Conservation (phyloP, 1,284 basidiomycete species). For the Ganoderma leucocontextum region DNA sequence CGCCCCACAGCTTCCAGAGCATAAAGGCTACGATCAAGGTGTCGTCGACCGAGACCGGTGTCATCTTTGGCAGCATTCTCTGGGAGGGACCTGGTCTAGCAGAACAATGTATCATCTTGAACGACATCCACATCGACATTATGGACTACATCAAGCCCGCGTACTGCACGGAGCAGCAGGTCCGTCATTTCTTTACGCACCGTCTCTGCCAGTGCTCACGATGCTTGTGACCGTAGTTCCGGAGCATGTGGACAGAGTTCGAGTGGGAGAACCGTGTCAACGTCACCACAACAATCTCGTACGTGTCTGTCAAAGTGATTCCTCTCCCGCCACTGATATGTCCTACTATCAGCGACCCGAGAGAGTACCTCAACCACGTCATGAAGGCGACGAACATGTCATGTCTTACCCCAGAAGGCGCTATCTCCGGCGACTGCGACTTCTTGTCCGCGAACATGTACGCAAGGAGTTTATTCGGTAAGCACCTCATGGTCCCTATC, state of each 20-base stretch:
- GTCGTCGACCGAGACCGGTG: slow-evolving; percentile 96
- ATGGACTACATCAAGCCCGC: slow-evolving; percentile 99
- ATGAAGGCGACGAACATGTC: slow-evolving; percentile 97
- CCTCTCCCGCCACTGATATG: slow-evolving; percentile 20
- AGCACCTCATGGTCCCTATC: slow-evolving; percentile 39
- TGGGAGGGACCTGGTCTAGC: slow-evolving; percentile 93
- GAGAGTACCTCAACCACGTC: slow-evolving; percentile 88
- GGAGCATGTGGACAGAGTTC: slow-evolving; percentile 98
- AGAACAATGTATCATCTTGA: slow-evolving; percentile 91
- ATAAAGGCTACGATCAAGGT: slow-evolving; percentile 99
- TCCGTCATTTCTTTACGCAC: slow-evolving; percentile 45
- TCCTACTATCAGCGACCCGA: slow-evolving; percentile 64
- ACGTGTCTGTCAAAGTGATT: slow-evolving; percentile 41
- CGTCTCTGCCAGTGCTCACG: slow-evolving; percentile 11
- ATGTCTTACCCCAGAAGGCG: slow-evolving; percentile 93
- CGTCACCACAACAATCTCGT: slow-evolving; percentile 85
- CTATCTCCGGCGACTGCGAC: slow-evolving; percentile 90
- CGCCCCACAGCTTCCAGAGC: slow-evolving; percentile 96
- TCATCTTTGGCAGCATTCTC: slow-evolving; percentile 98
- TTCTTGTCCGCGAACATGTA: slow-evolving; percentile 96
- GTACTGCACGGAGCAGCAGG: slow-evolving; percentile 95
- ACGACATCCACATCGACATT: slow-evolving; percentile 98
- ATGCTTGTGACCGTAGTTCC: slow-evolving; percentile 65
- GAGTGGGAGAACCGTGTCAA: slow-evolving; percentile 99
- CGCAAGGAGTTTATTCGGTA: slow-evolving; percentile 89